These are phyloP conservation scores for Mucor ambiguus DNA, from an alignment of 371 early-diverging fungal species.

Conservation along the genomic window DNA sequence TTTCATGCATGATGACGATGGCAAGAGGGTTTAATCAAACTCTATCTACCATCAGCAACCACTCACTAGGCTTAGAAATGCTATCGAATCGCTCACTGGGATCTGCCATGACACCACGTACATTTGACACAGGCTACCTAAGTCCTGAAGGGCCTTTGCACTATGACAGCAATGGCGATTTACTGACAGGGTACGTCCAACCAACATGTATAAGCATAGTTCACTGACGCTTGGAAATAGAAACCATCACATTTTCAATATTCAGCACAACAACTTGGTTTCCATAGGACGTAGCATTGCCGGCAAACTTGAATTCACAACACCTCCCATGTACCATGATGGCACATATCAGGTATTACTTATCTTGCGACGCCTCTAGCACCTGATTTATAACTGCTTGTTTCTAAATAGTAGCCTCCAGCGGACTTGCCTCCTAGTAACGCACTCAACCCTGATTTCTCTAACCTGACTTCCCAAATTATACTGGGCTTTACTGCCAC, in stretches of 20 bases:
- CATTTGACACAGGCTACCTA: conserved; percentile 54
- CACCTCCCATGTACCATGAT: conserved; percentile 50
- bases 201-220: background rate
- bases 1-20: conserved; percentile 60
- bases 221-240: conserved; percentile 17
- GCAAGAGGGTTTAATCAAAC: conserved; percentile 44
- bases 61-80: conserved; percentile 33
- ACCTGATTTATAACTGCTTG: conserved; percentile 39
- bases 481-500: conserved; percentile 40
- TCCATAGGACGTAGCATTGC: conserved; percentile 47
- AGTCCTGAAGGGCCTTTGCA: conserved; percentile 59
- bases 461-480: conserved; percentile 35
- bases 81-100: conserved; percentile 47
- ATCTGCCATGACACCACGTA: conserved; percentile 32
- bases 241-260: conserved; percentile 53
- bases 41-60: conserved; percentile 38
- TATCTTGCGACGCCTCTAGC: conserved; percentile 32
- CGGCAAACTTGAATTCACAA: conserved; percentile 40
- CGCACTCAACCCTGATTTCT: conserved; percentile 47
- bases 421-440: conserved; percentile 48
- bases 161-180: conserved; percentile 53
- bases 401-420: conserved; percentile 37
- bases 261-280: conserved; percentile 41
- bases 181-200: conserved; percentile 37
- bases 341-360: conserved; percentile 37